A percentile compares a stretch with the other conserved stretches of the same genome.
Evolutionary conservation across 306 rosid species (phyloP).

Genomic region (Quercus variabilis): DNA sequence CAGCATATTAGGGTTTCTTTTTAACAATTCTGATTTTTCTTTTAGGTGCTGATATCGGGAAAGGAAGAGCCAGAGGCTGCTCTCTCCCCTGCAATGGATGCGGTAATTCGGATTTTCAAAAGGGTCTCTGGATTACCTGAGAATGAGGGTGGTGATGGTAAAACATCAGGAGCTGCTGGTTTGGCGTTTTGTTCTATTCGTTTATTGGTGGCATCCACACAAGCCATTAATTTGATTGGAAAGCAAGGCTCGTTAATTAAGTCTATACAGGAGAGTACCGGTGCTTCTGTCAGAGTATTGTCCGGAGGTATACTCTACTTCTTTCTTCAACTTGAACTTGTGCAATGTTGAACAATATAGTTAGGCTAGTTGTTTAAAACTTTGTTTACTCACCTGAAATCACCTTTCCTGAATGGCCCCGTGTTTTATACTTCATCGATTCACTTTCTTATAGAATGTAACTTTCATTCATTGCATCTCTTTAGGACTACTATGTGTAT

Average conservation of each 20-base stretch:
- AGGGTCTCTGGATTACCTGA: constrained; percentile 78
- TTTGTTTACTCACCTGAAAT: too few relatives aligned
- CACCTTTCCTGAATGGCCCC: too few relatives aligned
- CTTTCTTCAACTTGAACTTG: too few relatives aligned
- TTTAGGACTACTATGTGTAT: too few relatives aligned
- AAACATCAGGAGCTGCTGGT: constrained; percentile 43
- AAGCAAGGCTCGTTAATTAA: constrained; percentile 92
- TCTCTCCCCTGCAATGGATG: constrained; percentile 96
- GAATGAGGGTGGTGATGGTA: constrained; percentile 39
- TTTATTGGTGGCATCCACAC: constrained; percentile 88
- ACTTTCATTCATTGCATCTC: too few relatives aligned
- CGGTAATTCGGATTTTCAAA: constrained; percentile 75
- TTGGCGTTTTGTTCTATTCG: constrained; percentile 67
- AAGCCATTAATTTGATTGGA: constrained; percentile 94
- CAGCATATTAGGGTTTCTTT: neutral
- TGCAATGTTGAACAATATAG: too few relatives aligned
- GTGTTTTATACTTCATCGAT: too few relatives aligned
- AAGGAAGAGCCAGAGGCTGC: constrained; percentile 78
- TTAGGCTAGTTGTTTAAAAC: too few relatives aligned
- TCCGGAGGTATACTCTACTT: constrained; percentile 58
- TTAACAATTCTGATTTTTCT: constrained; percentile 7
- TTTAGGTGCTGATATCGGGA: constrained; percentile 84
- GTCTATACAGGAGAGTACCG: constrained; percentile 83
- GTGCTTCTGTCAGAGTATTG: constrained; percentile 72
- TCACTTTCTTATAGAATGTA: too few relatives aligned